phyloP scores from a whole-genome alignment of 305 asterid genomes.

The Fraxinus sp. region DNA sequence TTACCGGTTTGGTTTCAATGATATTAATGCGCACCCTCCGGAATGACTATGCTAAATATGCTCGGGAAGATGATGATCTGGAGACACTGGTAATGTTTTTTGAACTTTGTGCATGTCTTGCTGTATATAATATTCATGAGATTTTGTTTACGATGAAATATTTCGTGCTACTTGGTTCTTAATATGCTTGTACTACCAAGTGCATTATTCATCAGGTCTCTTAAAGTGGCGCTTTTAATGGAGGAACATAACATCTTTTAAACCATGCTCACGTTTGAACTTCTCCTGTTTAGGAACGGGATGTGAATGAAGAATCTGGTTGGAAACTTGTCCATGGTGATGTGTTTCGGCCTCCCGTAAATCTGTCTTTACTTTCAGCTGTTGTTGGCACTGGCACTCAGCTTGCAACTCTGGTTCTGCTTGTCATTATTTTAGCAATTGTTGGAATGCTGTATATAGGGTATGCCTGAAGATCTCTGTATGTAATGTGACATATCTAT shows the following conservation, averaged over 20 bases:
- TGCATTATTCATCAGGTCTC: background rate
- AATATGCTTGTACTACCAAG: conserved; percentile 4
- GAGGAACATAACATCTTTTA: conserved; percentile 1
- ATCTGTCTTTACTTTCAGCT: conserved; percentile 59
- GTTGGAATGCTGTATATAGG: conserved; percentile 65
- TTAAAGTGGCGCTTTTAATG: background rate
- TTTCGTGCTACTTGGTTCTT: background rate
- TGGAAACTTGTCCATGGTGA: conserved; percentile 72
- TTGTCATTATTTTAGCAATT: conserved; percentile 65
- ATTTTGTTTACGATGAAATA: background rate
- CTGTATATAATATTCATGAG: background rate
- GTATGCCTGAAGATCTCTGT: conserved; percentile 37
- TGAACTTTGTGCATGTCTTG: conserved; percentile 1
- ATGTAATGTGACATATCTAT: conserved; percentile 16
- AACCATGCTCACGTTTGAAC: conserved; percentile 21
- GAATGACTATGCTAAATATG: conserved; percentile 66
- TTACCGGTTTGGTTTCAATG: conserved; percentile 75
- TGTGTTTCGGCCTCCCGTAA: conserved; percentile 61
- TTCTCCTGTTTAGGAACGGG: conserved; percentile 51
- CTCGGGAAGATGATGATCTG: conserved; percentile 64
- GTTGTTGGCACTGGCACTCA: conserved; percentile 83
- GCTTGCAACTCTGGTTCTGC: conserved; percentile 63
- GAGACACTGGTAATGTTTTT: conserved; percentile 48
- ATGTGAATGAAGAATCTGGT: conserved; percentile 67
- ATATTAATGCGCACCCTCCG: conserved; percentile 67